Percentiles rank a stretch among this genome's conserved stretches.
Conservation (phyloP, 2,329 filamentous ascomycete genomes). For the Albophoma yamanashiensis region DNA sequence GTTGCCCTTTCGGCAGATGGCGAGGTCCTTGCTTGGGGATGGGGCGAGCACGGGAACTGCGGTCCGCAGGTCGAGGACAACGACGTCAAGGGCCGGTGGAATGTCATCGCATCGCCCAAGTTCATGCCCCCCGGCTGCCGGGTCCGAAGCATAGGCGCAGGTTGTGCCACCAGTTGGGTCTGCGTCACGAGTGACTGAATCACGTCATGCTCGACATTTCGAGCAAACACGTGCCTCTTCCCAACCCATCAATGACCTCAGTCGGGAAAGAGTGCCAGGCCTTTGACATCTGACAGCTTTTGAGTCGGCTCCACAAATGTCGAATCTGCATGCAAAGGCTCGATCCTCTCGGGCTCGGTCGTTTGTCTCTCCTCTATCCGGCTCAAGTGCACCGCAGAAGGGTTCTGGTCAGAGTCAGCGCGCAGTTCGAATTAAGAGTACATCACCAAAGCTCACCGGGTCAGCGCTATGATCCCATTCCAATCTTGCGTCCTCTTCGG, state of each 20-base stretch:
- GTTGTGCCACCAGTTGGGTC: constrained; percentile 84
- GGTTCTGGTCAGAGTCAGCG: constrained; percentile 28
- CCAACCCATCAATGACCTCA: constrained; percentile 5
- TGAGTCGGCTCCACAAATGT: constrained; percentile 58
- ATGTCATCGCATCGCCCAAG: constrained; percentile 49
- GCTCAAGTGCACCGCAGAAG: constrained; percentile 31
- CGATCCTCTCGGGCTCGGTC: constrained; percentile 8
- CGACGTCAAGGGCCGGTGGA: constrained; percentile 60
- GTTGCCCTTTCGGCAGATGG: constrained; percentile 56
- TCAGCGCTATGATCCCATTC: constrained; percentile 65
- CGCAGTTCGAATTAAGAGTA: constrained; percentile 1
- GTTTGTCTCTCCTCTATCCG: constrained; percentile 20
- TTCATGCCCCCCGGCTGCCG: constrained; percentile 38
- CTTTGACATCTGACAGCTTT: constrained; percentile 55
- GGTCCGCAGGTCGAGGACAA: constrained; percentile 55
- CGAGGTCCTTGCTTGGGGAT: constrained; percentile 78
- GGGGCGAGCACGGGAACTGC: constrained; percentile 97
- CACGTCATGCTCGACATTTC: background rate
- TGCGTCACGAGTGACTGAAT: constrained; percentile 25
- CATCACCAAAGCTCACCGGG: constrained; percentile 34
- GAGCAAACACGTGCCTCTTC: background rate
- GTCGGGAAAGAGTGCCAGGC: constrained; percentile 31
- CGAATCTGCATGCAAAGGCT: constrained; percentile 12
- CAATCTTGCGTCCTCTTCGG: constrained; percentile 55
- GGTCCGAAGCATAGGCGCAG: constrained; percentile 61